Evolutionary conservation across 345 rosid genomes (phyloP).

Genomic region (Populus davidiana): DNA sequence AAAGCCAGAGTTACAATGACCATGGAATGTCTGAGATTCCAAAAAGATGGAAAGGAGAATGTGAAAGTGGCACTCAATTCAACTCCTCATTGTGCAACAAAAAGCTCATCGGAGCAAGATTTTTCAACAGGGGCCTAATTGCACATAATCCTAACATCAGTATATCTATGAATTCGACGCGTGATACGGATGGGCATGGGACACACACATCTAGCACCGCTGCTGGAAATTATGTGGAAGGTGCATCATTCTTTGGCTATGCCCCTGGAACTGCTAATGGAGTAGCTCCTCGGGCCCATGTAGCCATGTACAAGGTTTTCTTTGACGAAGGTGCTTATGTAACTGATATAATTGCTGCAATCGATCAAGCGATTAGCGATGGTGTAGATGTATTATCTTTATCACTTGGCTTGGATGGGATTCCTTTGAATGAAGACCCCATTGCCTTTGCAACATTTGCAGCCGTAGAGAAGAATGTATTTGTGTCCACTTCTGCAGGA

Average conservation of each 20-base stretch:
- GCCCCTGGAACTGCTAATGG: constrained; percentile 25
- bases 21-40: constrained; percentile 33
- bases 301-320: constrained; percentile 34
- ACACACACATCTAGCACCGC: constrained; percentile 36
- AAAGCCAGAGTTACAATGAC: constrained; percentile 35
- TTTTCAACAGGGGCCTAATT: constrained; percentile 28
- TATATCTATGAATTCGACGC: constrained; percentile 26
- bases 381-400: constrained; percentile 22
- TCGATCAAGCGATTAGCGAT: constrained; percentile 23
- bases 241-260: constrained; percentile 33
- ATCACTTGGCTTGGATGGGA: constrained; percentile 25
- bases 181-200: constrained; percentile 31
- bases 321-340: constrained; percentile 21
- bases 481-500: constrained; percentile 28
- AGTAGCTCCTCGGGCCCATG: constrained; percentile 21
- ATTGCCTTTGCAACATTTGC: constrained; percentile 37
- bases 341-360: constrained; percentile 28
- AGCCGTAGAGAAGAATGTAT: constrained; percentile 28
- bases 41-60: constrained; percentile 34
- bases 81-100: constrained; percentile 29
- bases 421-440: constrained; percentile 27
- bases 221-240: constrained; percentile 29
- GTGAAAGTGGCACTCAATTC: constrained; percentile 25
- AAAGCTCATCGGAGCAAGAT: constrained; percentile 37
- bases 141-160: constrained; percentile 16